Evolutionary conservation across 768 basidiomycete species (phyloP), one percentile per base, ranked within the genome.

Genomic region (Amanita thiersii): DNA sequence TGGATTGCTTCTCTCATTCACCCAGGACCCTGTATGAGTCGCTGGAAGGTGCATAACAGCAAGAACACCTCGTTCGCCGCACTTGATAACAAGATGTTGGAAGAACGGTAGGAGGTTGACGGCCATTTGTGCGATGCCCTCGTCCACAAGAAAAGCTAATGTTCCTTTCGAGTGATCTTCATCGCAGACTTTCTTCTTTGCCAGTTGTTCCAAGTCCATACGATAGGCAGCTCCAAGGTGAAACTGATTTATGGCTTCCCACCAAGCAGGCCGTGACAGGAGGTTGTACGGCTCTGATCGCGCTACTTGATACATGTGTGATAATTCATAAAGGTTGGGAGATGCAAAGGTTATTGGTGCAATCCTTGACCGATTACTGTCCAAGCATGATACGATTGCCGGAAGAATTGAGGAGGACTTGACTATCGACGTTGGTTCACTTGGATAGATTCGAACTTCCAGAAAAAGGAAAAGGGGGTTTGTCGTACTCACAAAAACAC

Each of bases 401-500:
- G 79, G 72, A 4, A 96, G 55, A 45, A 98, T 78, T 2, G 69
- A 64, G 1, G 68, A 64, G 0, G 86, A 81, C 63, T 98, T 98
- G 33, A 72, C 62, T n/a, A 83, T 70, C 0, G 92, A 96, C 1
- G 96, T 98, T 1, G 96, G 94, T 60, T 99, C 96, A 57, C 86
- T 88, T 48, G n/a, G 46, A 39, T 37, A 19, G 32, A 4, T 25
- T 33, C 15, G 25, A 50, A 25, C 45, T 52, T 50, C 46, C 37
- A 32, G 35, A 24, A 21, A 9, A 7, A 15, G 7, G 15, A 19
- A 14, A 24, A 35, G 6, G 15, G 2, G 31, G n/a, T 14, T 10
- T 12, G 19, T 40, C 10, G 36, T 14, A 64, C 80, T 50, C 55
- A 86, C 85, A 87, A 91, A 56, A 93, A 82, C 10, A 77, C 88